These are phyloP conservation scores for Trichoderma arundinaceum DNA, from an alignment of 2,329 filamentous ascomycete species.

Conservation along the genomic window DNA sequence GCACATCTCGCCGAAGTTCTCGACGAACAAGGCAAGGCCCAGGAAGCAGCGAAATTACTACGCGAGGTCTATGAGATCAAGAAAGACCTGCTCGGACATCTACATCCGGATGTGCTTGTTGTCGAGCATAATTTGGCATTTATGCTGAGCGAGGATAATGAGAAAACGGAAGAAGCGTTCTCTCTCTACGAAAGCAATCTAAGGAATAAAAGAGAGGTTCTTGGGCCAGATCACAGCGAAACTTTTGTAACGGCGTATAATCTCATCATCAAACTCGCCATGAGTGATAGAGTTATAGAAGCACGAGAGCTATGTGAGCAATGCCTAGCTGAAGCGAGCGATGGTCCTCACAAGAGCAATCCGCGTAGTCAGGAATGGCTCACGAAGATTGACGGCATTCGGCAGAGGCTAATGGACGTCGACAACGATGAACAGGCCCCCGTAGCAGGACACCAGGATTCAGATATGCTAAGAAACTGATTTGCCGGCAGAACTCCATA, in stretches of 20 bases:
- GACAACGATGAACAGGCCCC: neutral
- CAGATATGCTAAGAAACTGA: too few species aligned
- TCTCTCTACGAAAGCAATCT: neutral
- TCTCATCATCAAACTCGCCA: neutral
- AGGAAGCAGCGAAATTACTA: neutral
- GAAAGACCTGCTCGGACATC: neutral
- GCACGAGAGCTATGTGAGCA: neutral
- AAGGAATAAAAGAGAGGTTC: neutral
- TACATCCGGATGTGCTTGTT: neutral
- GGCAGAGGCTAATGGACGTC: neutral
- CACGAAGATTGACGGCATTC: neutral
- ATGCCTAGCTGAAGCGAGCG: neutral
- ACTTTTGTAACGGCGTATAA: neutral
- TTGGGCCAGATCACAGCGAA: neutral
- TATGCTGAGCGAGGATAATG: neutral
- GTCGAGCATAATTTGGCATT: neutral
- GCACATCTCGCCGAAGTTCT: slow-evolving; percentile 7
- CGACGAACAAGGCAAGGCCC: slow-evolving; percentile 1
- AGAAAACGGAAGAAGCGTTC: neutral
- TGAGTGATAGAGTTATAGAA: neutral
- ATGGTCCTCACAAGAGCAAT: neutral
- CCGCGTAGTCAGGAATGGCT: neutral
- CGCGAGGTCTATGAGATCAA: neutral
- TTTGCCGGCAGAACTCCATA: too few species aligned
- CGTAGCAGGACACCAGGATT: neutral